Evolutionary conservation across 257 asterid species (phyloP).

Genomic region (Fraxinus quadrangulata): DNA sequence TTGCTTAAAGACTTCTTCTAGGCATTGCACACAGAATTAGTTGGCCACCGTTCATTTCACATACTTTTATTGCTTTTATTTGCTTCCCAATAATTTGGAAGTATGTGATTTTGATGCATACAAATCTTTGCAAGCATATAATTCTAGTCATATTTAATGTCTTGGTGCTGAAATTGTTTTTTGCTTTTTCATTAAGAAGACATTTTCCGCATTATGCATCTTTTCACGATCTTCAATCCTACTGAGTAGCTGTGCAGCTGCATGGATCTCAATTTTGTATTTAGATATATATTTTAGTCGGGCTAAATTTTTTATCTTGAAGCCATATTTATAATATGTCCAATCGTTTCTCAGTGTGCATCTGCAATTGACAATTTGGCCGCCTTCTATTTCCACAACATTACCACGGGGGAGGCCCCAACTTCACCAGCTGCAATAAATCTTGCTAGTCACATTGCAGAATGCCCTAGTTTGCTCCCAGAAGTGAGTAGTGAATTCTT

Average conservation of each 20-base stretch:
- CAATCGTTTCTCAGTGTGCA: slow-evolving; percentile 63
- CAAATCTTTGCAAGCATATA: neutral
- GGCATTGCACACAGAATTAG: neutral
- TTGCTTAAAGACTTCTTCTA: neutral
- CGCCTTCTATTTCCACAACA: slow-evolving; percentile 77
- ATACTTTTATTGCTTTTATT: slow-evolving; percentile 5
- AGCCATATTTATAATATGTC: neutral
- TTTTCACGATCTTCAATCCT: slow-evolving; percentile 13
- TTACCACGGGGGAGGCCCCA: slow-evolving; percentile 76
- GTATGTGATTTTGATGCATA: neutral
- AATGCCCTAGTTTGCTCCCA: slow-evolving; percentile 80
- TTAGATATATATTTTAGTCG: neutral
- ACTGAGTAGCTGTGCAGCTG: slow-evolving; percentile 2
- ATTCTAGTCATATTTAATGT: slow-evolving; percentile 2
- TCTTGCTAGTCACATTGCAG: slow-evolving; percentile 82
- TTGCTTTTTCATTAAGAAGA: slow-evolving; percentile 1
- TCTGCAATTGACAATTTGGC: slow-evolving; percentile 89
- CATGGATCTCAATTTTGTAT: slow-evolving; percentile 4
- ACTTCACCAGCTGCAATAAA: slow-evolving; percentile 72
- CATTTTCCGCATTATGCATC: neutral
- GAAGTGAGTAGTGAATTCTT: slow-evolving; percentile 56
- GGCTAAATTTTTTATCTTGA: too few species aligned
- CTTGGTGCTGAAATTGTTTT: neutral
- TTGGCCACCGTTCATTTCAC: slow-evolving; percentile 11
- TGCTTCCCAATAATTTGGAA: neutral